These are phyloP conservation scores for Malassezia psittaci DNA, from an alignment of 1,284 basidiomycete genomes.

Conservation along the genomic window DNA sequence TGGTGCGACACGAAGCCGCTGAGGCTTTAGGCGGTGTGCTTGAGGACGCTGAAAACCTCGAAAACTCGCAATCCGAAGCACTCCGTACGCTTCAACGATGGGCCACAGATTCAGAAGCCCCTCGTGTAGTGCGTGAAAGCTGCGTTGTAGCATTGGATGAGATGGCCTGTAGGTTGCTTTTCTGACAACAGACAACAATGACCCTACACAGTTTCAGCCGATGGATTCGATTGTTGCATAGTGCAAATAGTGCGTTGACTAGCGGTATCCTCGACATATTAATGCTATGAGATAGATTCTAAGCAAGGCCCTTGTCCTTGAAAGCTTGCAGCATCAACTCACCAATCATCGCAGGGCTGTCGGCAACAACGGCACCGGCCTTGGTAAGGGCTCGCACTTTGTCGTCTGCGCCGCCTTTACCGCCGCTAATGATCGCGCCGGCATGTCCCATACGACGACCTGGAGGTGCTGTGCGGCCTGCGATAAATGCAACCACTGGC, in stretches of 20 bases:
- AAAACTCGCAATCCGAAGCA: slow-evolving; percentile 53
- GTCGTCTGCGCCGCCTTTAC: slow-evolving; percentile 90
- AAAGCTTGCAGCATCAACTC: slow-evolving; percentile 45
- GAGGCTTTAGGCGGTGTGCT: slow-evolving; percentile 95
- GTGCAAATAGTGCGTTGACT: neutral
- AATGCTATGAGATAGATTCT: slow-evolving; percentile 1
- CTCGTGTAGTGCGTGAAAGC: slow-evolving; percentile 83
- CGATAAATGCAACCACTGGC: slow-evolving; percentile 96
- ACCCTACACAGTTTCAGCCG: slow-evolving; percentile 46
- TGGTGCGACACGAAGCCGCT: slow-evolving; percentile 98
- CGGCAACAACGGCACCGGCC: slow-evolving; percentile 85
- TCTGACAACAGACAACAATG: slow-evolving; percentile 36
- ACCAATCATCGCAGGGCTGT: slow-evolving; percentile 63
- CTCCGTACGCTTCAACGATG: slow-evolving; percentile 76
- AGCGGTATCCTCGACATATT: neutral
- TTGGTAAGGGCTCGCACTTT: slow-evolving; percentile 88
- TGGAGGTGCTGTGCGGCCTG: slow-evolving; percentile 85
- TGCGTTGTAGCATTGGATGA: slow-evolving; percentile 86
- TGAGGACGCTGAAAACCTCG: slow-evolving; percentile 49
- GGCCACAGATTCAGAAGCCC: slow-evolving; percentile 66
- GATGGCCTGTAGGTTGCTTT: slow-evolving; percentile 25
- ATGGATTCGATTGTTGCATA: slow-evolving; percentile 18
- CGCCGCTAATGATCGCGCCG: slow-evolving; percentile 89
- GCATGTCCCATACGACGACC: slow-evolving; percentile 81
- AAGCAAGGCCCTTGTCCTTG: slow-evolving; percentile 36